These are phyloP conservation scores for Buxus sempervirens DNA, from an alignment of 164 flowering plant genomes.

Conservation along the genomic window DNA sequence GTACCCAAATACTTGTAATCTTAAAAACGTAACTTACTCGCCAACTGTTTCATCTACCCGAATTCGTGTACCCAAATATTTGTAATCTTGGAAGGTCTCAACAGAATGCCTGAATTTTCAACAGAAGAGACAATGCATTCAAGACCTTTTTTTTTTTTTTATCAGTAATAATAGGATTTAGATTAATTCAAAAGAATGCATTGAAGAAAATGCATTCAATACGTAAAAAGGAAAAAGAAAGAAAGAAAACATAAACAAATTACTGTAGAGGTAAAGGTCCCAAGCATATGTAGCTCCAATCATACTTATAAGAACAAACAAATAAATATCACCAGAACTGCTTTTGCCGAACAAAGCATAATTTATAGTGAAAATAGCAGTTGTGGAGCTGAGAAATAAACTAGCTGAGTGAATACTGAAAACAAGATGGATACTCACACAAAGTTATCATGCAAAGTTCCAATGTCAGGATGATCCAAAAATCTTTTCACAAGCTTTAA, in stretches of 20 bases:
- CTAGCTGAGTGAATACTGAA: neutral
- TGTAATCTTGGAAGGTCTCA: constrained; percentile 65
- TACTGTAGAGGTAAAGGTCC: neutral
- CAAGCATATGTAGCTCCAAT: neutral
- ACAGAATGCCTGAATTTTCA: constrained; percentile 71
- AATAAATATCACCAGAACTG: neutral
- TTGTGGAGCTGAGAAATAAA: too few relatives aligned
- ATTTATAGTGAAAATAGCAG: too few relatives aligned
- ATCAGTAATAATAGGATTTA: too few relatives aligned
- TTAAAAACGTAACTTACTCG: too few relatives aligned
- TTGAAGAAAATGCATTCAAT: neutral
- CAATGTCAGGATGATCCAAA: constrained; percentile 57
- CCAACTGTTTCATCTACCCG: too few relatives aligned
- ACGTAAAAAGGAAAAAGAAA: neutral
- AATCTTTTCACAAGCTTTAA: constrained; percentile 56
- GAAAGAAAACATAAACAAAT: too few relatives aligned
- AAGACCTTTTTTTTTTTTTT: too few relatives aligned
- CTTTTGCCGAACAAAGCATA: neutral
- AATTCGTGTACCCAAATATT: constrained; percentile 82
- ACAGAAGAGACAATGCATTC: too few relatives aligned
- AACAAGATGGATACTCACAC: constrained; percentile 36
- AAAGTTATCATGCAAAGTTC: constrained; percentile 74
- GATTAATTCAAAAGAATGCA: too few relatives aligned
- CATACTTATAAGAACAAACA: neutral
- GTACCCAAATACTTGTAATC: constrained; percentile 89